phyloP scores from a whole-genome alignment of 805 yeast species.

The Suhomyces sp. region DNA sequence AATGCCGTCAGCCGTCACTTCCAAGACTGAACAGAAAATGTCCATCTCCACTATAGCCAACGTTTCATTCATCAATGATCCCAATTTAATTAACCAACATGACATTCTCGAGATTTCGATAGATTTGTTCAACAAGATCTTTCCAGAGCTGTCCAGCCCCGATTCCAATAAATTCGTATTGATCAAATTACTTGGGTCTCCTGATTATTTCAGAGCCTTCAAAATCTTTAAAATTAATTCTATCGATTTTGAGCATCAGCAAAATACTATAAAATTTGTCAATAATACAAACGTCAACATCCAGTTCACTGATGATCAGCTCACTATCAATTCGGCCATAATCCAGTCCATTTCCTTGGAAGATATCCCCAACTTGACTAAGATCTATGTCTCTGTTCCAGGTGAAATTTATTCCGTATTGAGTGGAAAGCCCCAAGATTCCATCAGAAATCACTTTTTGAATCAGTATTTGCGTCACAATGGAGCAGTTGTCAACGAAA shows the following conservation, averaged over 20 bases:
- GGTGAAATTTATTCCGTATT: conserved; percentile 37
- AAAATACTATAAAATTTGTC: conserved; percentile 36
- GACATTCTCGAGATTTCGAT: conserved; percentile 34
- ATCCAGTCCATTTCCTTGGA: conserved; percentile 32
- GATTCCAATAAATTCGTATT: conserved; percentile 26
- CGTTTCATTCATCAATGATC: conserved; percentile 34
- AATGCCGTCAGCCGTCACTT: conserved; percentile 18
- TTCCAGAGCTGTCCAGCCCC: conserved; percentile 21
- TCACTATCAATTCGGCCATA: conserved; percentile 40
- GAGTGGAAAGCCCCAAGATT: conserved; percentile 26
- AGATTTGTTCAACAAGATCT: conserved; percentile 33
- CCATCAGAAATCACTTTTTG: conserved; percentile 35
- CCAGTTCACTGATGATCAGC: conserved; percentile 22
- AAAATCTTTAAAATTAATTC: conserved; percentile 36
- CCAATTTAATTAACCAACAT: conserved; percentile 16
- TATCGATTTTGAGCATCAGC: conserved; percentile 25
- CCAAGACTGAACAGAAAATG: conserved; percentile 2
- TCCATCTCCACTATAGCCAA: conserved; percentile 28
- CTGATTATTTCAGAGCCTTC: conserved; percentile 33
- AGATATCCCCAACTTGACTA: conserved; percentile 40
- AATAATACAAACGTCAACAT: conserved; percentile 39
- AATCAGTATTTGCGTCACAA: conserved; percentile 20
- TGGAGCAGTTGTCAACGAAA: conserved; percentile 37
- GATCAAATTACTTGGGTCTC: conserved; percentile 40
- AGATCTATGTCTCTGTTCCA: conserved; percentile 50